Base-by-base conservation (phyloP, 1,284 basidiomycete genomes). In the Ganoderma meredithae region DNA sequence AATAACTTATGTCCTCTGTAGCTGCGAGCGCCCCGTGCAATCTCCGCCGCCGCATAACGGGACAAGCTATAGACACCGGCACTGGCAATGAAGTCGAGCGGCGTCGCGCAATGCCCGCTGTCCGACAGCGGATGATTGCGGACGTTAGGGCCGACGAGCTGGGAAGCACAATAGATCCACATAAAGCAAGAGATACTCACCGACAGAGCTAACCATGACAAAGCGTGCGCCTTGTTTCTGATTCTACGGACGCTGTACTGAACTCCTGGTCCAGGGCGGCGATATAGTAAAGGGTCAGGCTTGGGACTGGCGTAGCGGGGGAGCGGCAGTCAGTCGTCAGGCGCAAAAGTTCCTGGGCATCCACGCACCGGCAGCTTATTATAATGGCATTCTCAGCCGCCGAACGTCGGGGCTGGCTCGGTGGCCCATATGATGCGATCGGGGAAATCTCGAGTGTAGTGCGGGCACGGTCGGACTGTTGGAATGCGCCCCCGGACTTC, bases 371-470 rank as follows among this genome's bases (percentile, higher is more conserved):
- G 62, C 15, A 60, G 70, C 63, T 73, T 74, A 72, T 77, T 74
- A 72, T 77, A 76, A 74, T 70, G 17, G 33, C 19, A 19, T 2
- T 15, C 6, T 25, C 44, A 63, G 49, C 49, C 39, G 33, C 52
- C 52, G 39, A 22, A 39, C 40, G 52, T 44, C 62, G 61, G 40
- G 65, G 62, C 22, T 36, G 31, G 19, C 33, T 58, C 13, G 27
- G 6, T 39, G 7, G 15, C 27, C 27, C 33, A 39, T 39, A 58
- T 39, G 58, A 73, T 74, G 73, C 65, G 74, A 76, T 67, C 76
- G 76, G 76, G 68, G 69, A 77, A 77, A 76, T 76, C 74, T 77
- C 76, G 76, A 76, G 65, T 69, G 69, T 73, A 71, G 73, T 69
- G 71, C 76, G 75, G 73, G 69, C 62, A 67, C 27, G 27, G 25